Conservation (phyloP, 225 moss, liverwort and hornwort species). For the Sphagnum contortum region DNA sequence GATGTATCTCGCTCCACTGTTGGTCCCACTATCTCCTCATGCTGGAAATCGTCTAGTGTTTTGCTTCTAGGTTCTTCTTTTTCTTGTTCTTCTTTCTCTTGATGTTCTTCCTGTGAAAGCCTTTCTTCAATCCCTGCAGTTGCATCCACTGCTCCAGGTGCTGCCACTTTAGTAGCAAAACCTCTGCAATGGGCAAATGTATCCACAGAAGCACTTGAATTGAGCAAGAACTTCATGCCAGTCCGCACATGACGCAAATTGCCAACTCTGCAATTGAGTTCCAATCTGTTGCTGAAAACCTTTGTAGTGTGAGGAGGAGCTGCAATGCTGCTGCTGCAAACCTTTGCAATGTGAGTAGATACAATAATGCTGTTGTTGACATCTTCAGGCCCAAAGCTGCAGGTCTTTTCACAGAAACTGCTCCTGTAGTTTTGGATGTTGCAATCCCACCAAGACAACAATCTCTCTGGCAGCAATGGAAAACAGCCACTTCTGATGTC, state of each 20-base stretch:
- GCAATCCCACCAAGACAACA: too few relatives aligned
- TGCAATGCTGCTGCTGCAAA: too few relatives aligned
- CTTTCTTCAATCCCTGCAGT: slow-evolving; percentile 2
- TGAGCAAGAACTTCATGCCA: slow-evolving; percentile 22
- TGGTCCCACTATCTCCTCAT: slow-evolving; percentile 89
- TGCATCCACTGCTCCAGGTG: slow-evolving; percentile 10
- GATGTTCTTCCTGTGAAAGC: neutral
- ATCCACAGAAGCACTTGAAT: slow-evolving; percentile 8
- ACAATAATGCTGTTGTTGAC: too few relatives aligned
- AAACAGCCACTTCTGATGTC: too few relatives aligned
- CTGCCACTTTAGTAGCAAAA: slow-evolving; percentile 19
- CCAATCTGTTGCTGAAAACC: too few relatives aligned
- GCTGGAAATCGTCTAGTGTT: slow-evolving; percentile 62
- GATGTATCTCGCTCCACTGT: slow-evolving; percentile 84
- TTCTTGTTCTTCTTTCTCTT: slow-evolving; percentile 4
- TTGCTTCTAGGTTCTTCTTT: slow-evolving; percentile 7
- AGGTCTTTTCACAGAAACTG: too few relatives aligned
- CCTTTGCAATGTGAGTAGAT: too few relatives aligned
- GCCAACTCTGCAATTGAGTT: neutral
- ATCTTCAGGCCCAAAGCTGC: too few relatives aligned
- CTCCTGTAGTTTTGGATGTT: too few relatives aligned
- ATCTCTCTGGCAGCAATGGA: too few relatives aligned
- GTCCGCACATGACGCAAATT: slow-evolving; percentile 1
- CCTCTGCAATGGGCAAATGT: neutral
- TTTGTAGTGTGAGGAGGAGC: too few relatives aligned